Percentiles rank a stretch among this genome's conserved stretches.
These are phyloP conservation scores for Spathaspora boniae DNA, from an alignment of 805 yeast species.

Conservation along the genomic window DNA sequence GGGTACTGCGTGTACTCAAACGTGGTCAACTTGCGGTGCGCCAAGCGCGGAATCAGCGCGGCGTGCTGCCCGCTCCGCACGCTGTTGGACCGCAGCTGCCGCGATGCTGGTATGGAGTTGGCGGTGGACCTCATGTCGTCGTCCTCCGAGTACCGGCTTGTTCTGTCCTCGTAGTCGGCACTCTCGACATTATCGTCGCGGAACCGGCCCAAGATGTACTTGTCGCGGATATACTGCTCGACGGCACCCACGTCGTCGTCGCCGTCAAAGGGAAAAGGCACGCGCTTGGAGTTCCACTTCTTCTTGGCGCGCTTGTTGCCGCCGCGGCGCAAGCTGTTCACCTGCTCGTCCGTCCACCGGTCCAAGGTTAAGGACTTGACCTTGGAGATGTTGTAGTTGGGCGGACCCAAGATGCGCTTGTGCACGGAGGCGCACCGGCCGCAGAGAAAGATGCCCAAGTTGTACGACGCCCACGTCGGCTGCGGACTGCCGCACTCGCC, in stretches of 20 bases:
- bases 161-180: conserved; percentile 32
- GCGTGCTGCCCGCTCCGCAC: conserved; percentile 2
- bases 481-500: conserved; percentile 71
- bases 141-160: conserved; percentile 21
- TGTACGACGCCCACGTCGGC: conserved; percentile 57
- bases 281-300: conserved; percentile 66
- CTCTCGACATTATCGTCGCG: conserved; percentile 36
- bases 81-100: conserved; percentile 19
- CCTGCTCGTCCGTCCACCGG: conserved; percentile 57
- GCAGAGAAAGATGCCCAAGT: conserved; percentile 70
- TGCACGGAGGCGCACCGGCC: conserved; percentile 84
- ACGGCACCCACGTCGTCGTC: conserved; percentile 59
- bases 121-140: conserved; percentile 9
- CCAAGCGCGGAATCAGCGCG: conserved; percentile 33
- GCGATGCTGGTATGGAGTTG: conserved; percentile 1
- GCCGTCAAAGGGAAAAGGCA: conserved; percentile 72
- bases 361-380: conserved; percentile 76
- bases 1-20: conserved; percentile 52
- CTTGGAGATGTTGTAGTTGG: conserved; percentile 46
- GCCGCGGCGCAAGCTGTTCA: conserved; percentile 39
- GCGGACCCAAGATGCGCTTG: conserved; percentile 53
- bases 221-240: conserved; percentile 59
- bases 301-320: conserved; percentile 63
- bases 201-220: conserved; percentile 64
- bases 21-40: conserved; percentile 51